Percentiles rank a stretch among this genome's conserved stretches.
These are phyloP conservation scores for Zalerion maritima DNA, from an alignment of 495 filamentous ascomycete species.

Conservation along the genomic window DNA sequence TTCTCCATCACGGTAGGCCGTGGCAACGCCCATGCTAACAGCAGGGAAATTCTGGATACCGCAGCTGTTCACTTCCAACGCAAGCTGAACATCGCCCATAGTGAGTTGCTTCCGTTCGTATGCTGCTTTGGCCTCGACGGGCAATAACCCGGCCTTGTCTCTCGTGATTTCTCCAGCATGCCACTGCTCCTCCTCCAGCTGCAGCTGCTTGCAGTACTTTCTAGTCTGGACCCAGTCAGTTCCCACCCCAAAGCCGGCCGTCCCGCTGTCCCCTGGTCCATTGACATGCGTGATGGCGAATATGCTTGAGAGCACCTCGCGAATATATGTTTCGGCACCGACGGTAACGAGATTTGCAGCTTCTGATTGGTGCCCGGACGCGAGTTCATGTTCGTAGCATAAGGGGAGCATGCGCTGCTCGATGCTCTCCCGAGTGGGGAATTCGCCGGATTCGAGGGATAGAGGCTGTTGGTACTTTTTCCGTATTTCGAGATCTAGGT, in stretches of 20 bases:
- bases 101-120: constrained; percentile 50
- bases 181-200: constrained; percentile 54
- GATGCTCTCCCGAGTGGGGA: constrained; percentile 69
- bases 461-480: constrained; percentile 83
- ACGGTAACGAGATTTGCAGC: constrained; percentile 78
- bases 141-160: constrained; percentile 60
- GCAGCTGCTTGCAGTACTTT: constrained; percentile 57
- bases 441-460: constrained; percentile 80
- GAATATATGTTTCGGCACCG: constrained; percentile 83
- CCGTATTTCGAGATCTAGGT: constrained; percentile 83
- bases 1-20: constrained; percentile 61
- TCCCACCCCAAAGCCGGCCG: constrained; percentile 43
- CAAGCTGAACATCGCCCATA: constrained; percentile 65
- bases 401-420: constrained; percentile 81
- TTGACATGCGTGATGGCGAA: constrained; percentile 69
- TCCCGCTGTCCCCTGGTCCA: constrained; percentile 45
- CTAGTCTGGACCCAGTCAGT: constrained; percentile 63
- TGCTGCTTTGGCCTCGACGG: constrained; percentile 57
- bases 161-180: constrained; percentile 49
- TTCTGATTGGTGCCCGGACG: constrained; percentile 51
- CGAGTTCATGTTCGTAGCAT: constrained; percentile 81
- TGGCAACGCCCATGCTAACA: constrained; percentile 54
- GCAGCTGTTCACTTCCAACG: constrained; percentile 58
- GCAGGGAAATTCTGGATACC: constrained; percentile 65
- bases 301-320: constrained; percentile 67